Evolutionary conservation across 805 yeast species (phyloP).

Genomic region (Isabelozyma pseudorhagii): DNA sequence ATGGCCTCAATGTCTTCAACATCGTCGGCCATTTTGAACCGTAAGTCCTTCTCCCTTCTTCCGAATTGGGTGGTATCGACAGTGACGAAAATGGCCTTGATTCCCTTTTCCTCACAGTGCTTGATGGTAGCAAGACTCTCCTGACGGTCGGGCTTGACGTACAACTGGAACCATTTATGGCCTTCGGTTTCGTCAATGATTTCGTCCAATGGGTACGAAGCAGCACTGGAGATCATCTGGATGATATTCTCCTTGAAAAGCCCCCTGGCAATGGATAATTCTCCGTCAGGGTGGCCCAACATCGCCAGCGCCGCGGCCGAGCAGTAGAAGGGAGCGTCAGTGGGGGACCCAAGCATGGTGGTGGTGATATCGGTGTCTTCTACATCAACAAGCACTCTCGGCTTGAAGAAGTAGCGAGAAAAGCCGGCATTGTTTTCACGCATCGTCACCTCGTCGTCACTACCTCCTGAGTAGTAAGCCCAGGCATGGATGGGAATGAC

Average conservation of each 20-base stretch:
- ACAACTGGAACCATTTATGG: conserved; percentile 49
- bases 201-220: conserved; percentile 40
- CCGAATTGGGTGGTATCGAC: conserved; percentile 57
- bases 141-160: conserved; percentile 40
- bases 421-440: conserved; percentile 43
- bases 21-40: conserved; percentile 30
- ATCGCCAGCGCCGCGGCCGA: conserved; percentile 47
- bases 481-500: conserved; percentile 31
- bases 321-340: conserved; percentile 45
- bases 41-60: conserved; percentile 48
- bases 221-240: conserved; percentile 47
- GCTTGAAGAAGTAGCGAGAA: conserved; percentile 42
- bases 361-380: conserved; percentile 24
- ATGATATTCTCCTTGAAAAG: conserved; percentile 38
- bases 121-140: conserved; percentile 26
- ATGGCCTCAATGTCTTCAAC: conserved; percentile 23
- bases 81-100: conserved; percentile 50
- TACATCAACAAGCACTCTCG: conserved; percentile 38
- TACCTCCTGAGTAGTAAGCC: conserved; percentile 46
- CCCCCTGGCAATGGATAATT: conserved; percentile 37
- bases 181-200: conserved; percentile 32
- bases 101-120: conserved; percentile 36
- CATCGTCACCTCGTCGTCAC: conserved; percentile 48
- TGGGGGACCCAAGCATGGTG: conserved; percentile 26
- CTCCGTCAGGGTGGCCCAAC: conserved; percentile 45